Base-by-base conservation (phyloP, 2,329 filamentous ascomycete genomes). In the Atkinsonella texensis region DNA sequence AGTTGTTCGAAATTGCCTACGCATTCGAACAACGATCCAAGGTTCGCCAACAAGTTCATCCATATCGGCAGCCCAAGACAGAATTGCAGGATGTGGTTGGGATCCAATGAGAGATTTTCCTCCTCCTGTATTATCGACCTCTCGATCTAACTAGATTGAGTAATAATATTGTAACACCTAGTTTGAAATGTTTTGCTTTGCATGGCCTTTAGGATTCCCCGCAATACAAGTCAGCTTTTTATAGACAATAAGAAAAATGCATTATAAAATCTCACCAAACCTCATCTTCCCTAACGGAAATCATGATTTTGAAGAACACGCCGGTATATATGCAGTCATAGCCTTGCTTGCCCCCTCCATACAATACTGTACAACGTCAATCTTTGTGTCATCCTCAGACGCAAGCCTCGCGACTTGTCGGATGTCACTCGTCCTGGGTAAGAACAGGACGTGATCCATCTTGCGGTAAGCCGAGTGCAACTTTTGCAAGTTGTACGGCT, bases 331-430 rank as follows among this genome's bases (percentile, higher is more conserved):
- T 32, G 76, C 80, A n/a, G 82, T 80, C 65, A 84, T 68, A 50
- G 84, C 86, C 69, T 96, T 96, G 67, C 90, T 96, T 7, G 87
- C 87, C 12, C 89, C 89, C 59, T 86, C 77, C 71, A 95, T 87
- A 63, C 90, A 95, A 65, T 97, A 97, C 70, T 98, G 93, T 47
- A 87, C 80, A 28, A 91, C 83, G 44, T 85, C 80, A 17, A 88
- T 73, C 68, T 85, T 86, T 23, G 65, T 69, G 11, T 69, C 68
- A 2, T 69, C 57, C 10, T 11, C 18, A 1, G 73, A 71, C 1
- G 69, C 72, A 33, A 84, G 62, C 56, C 67, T 74, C 4, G 87
- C 86, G 55, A 95, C 75, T 67, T 95, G 89, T 48, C 82, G 77
- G 49, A 95, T 65, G 65, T 95, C 83, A 55, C 88, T 91, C 1